Evolutionary conservation across 495 filamentous ascomycete genomes (phyloP).

Genomic region (Xylaria acuta): DNA sequence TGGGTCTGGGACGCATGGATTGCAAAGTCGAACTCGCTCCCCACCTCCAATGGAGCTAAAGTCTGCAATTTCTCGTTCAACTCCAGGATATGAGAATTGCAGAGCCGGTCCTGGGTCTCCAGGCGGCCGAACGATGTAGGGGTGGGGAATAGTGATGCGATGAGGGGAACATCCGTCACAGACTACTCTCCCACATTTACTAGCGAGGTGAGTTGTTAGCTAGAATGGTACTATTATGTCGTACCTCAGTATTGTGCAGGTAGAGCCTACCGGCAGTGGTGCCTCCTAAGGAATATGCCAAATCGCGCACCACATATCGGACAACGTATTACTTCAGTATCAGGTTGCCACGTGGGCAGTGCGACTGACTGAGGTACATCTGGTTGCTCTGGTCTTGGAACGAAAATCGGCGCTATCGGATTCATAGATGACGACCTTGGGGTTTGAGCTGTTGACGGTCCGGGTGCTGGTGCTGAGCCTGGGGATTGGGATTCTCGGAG

Average conservation of each 20-base stretch:
- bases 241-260: background rate
- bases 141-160: conserved; percentile 89
- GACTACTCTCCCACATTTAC: conserved; percentile 95
- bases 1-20: conserved; percentile 92
- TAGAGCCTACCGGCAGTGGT: conserved; percentile 78
- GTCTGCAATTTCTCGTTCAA: conserved; percentile 55
- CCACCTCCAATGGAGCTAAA: conserved; percentile 68
- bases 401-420: conserved; percentile 18
- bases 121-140: conserved; percentile 89
- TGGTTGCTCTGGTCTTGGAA: conserved; percentile 3
- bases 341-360: conserved; percentile 85
- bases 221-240: conserved; percentile 2
- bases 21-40: conserved; percentile 88
- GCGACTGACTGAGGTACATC: conserved; percentile 41
- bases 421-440: conserved; percentile 14
- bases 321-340: conserved; percentile 76
- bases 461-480: background rate
- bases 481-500: background rate
- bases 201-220: conserved; percentile 40
- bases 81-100: conserved; percentile 44
- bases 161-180: conserved; percentile 92
- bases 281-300: conserved; percentile 86
- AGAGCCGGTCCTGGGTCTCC: conserved; percentile 53
- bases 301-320: conserved; percentile 82
- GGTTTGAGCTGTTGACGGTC: background rate